Evolutionary conservation across 2,329 filamentous ascomycete species (phyloP), one percentile per base, ranked within the genome.

Genomic region (Plenodomus biglobosus): DNA sequence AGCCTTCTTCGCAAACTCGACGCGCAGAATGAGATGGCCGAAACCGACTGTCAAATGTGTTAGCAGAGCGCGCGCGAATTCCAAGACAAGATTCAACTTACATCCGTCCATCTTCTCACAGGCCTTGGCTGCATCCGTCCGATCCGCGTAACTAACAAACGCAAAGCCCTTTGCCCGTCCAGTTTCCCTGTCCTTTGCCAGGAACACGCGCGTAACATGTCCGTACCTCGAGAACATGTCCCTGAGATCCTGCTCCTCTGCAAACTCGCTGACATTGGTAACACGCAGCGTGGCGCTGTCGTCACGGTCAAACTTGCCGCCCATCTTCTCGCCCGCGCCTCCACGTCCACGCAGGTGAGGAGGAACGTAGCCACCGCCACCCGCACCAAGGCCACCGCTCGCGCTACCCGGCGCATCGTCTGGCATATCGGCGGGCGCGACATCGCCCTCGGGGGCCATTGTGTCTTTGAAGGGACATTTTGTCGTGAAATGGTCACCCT

Each of bases 401-500:
- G 66, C 76, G n/a, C 55, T 52, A 10, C 61, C 61, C 41, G 74
- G 74, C 40, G 73, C 78, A 19, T 76, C 79, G 40, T 73, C 75
- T 21, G 75, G 78, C 38, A 71, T 75, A 30, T 69, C 66, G 38
- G 80, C 80, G 19, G 74, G 73, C 18, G 71, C 70, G 34, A 69
- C 71, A 56, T 76, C 77, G 57, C 76, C 76, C 53, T 92, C 84
- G 32, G 89, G 94, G 30, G 92, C 91, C 91, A 99, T 96, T 65
- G 92, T 99, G 74, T 97, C 94, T 81, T 97, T 99, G 86, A 96
- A 99, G 30, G 94, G 94, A 85, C 94, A 99, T 74, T 94, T 87
- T 62, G 92, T 92, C 36, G 94, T 99, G 82, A 97, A 99, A 85
- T 99, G 94, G 81, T 99, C 94, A 72, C 92, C 94, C 73, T 86